A percentile compares a stretch with the other conserved stretches of the same genome.
Conservation (phyloP, 805 yeast genomes). For the Candida namnaoensis region DNA sequence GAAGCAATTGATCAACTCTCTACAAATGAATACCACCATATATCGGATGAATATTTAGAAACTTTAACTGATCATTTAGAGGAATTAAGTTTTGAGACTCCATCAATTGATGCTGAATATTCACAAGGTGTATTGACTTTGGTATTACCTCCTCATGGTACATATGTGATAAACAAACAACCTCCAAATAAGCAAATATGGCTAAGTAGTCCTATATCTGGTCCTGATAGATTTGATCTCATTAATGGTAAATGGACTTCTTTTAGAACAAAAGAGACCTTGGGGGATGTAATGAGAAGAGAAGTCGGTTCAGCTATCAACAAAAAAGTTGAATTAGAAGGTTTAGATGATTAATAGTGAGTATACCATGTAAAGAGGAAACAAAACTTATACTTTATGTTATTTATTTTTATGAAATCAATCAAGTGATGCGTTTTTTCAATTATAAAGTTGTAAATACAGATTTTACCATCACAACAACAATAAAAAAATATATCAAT, state of each 20-base stretch:
- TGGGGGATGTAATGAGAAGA: constrained; percentile 37
- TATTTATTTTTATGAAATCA: too few species aligned
- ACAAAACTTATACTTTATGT: too few species aligned
- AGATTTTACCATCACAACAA: too few species aligned
- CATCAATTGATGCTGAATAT: constrained; percentile 68
- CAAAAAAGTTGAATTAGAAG: constrained; percentile 12
- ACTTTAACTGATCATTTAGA: constrained; percentile 60
- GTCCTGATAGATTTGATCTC: constrained; percentile 82
- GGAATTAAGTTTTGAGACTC: constrained; percentile 48
- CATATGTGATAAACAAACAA: constrained; percentile 91
- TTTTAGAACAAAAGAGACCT: constrained; percentile 49
- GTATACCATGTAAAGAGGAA: too few species aligned
- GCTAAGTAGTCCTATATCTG: constrained; percentile 89
- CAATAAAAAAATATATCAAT: too few species aligned
- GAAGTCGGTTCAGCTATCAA: constrained; percentile 36
- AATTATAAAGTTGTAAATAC: too few species aligned
- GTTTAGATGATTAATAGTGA: constrained; percentile 5
- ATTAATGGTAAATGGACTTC: constrained; percentile 73
- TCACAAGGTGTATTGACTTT: constrained; percentile 83
- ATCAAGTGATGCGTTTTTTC: too few species aligned
- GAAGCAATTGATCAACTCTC: constrained; percentile 40
- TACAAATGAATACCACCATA: constrained; percentile 47
- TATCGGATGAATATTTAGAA: constrained; percentile 67
- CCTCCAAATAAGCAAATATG: constrained; percentile 97
- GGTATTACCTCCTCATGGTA: constrained; percentile 61